phyloP scores from a whole-genome alignment of 1,284 basidiomycete species.

The Ganoderma meredithae region DNA sequence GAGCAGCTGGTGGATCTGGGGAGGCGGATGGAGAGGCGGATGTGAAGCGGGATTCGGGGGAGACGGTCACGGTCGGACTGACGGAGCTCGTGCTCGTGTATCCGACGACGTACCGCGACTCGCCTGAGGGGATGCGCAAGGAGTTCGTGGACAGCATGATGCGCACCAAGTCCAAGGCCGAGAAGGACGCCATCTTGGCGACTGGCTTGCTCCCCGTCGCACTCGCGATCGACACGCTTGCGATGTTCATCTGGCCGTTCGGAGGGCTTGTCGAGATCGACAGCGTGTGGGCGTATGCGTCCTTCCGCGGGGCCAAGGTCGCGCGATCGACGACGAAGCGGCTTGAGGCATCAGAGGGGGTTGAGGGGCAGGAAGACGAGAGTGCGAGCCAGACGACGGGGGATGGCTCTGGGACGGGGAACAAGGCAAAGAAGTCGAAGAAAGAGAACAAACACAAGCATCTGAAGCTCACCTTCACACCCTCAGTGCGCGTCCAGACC shows the following conservation, averaged over 20 bases:
- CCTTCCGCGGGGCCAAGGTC: slow-evolving; percentile 8
- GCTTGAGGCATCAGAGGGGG: not conserved
- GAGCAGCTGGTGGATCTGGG: no score
- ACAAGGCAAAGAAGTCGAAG: not conserved
- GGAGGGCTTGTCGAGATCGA: slow-evolving; percentile 8
- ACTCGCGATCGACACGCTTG: slow-evolving; percentile 5
- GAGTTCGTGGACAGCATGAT: slow-evolving; percentile 10
- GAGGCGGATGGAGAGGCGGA: not conserved
- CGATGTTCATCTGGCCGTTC: slow-evolving; percentile 7
- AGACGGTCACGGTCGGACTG: not conserved
- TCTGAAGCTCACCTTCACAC: slow-evolving; percentile 10
- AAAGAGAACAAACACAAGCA: slow-evolving; percentile 8
- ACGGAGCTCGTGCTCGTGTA: slow-evolving; percentile 7
- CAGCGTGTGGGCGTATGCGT: slow-evolving; percentile 12
- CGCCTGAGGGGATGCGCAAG: slow-evolving; percentile 10
- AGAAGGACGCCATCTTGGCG: slow-evolving; percentile 10
- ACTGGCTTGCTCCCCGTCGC: slow-evolving; percentile 2
- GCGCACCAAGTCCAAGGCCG: slow-evolving; percentile 10
- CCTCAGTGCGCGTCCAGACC: slow-evolving; percentile 3
- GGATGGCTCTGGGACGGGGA: not conserved
- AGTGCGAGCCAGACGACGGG: not conserved
- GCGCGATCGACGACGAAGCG: slow-evolving; percentile 8
- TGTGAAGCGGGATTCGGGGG: not conserved
- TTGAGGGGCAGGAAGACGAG: not conserved
- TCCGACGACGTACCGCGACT: slow-evolving; percentile 1